Base-by-base conservation (phyloP, 352 stramenopile genomes). In the Phytopythium helicoides region DNA sequence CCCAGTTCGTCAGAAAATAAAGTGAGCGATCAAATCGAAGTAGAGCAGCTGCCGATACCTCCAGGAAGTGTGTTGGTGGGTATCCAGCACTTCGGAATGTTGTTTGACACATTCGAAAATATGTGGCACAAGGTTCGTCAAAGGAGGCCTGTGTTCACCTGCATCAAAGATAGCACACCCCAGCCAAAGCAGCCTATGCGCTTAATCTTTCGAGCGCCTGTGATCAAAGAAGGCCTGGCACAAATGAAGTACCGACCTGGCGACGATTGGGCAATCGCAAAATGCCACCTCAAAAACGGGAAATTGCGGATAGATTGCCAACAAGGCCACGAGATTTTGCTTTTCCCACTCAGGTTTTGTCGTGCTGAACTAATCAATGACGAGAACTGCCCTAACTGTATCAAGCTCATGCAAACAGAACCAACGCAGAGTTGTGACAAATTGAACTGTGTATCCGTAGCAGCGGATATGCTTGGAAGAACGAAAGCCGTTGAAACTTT, bases 101-200 rank as follows among this genome's bases (percentile, higher is more conserved):
- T 66, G 31, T 66, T 86, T 52, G 74, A 89, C 47, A 81, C 79
- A 31, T 84, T 76, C 35, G 72, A 89, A 47, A 87, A 65, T 11
- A 81, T 89, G 54, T 89, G 79, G 79, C 76, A 89, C 50, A 66
- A 67, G 12, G 31, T 89, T 21, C 67, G 70, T 1, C 72, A 86
- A 47, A 80, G 84, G 51, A 85, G 82, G 40, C 6, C 15, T 16
- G 33, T 22, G 11, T 7, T 15, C 11, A 33, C 9, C 8, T 21
- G 19, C 19, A 21, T 22, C 5, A 8, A n/a, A 5, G 3, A 12
- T 2, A 28, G 18, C 40, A 47, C 6, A 6, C 64, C 55, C 18
- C 72, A 64, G 40, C 62, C 67, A 34, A 62, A 68, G 31, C 66
- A 78, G 38, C 47, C 59, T 7, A 87, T 87, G 62, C 60, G 52